phyloP scores from a whole-genome alignment of 1,284 basidiomycete species.

The Xanthoconium separans region DNA sequence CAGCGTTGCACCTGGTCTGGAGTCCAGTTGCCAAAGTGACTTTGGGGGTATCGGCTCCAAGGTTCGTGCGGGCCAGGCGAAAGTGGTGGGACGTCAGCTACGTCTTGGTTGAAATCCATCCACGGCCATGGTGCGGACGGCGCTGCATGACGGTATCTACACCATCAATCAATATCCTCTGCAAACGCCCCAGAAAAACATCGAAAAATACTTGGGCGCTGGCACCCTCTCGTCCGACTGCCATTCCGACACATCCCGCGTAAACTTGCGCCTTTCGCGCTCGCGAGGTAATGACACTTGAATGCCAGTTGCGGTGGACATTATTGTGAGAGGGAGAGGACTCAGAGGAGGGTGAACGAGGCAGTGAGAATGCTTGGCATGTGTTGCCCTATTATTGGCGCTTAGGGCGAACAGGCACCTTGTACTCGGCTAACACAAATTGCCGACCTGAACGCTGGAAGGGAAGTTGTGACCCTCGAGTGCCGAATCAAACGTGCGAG shows the following conservation, averaged over 20 bases:
- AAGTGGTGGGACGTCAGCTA: conserved; percentile 7
- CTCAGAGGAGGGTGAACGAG: not conserved
- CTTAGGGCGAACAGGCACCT: not conserved
- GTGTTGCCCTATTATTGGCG: conserved; percentile 8
- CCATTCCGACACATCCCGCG: conserved; percentile 15
- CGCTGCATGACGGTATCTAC: conserved; percentile 35
- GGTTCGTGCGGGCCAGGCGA: not conserved
- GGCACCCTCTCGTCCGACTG: conserved; percentile 13
- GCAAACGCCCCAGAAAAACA: not conserved
- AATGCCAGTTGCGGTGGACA: conserved; percentile 12
- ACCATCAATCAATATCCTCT: not conserved
- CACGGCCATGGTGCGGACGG: conserved; percentile 40
- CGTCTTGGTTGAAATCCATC: conserved; percentile 33
- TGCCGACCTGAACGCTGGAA: not conserved
- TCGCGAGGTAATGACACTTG: not conserved
- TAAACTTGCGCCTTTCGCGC: not conserved
- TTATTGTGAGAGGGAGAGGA: conserved; percentile 11
- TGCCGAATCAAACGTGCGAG: conserved; percentile 11
- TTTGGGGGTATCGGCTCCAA: conserved; percentile 44
- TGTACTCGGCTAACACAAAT: not conserved
- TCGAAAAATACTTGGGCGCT: conserved; percentile 19
- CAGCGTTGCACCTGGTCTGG: conserved; percentile 41
- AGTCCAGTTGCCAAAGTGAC: conserved; percentile 54
- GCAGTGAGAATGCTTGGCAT: not conserved
- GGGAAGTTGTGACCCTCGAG: not conserved